These are phyloP conservation scores for Rhexocercosporidium sp. DNA, from an alignment of 2,329 filamentous ascomycete species.

Conservation along the genomic window DNA sequence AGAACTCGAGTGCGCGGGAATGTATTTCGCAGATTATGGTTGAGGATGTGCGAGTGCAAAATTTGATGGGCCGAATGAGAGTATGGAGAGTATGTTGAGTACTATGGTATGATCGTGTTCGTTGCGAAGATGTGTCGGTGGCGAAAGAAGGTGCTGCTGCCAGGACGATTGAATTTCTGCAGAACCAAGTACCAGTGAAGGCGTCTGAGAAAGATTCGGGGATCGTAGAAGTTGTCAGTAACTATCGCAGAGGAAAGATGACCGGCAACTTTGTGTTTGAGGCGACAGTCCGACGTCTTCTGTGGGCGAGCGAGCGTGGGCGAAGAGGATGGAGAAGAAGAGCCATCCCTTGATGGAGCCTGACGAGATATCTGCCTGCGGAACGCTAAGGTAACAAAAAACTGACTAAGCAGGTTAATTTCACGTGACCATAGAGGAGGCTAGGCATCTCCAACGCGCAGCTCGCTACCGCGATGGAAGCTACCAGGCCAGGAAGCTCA, in stretches of 20 bases:
- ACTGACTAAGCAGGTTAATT: not conserved
- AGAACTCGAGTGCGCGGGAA: constrained; percentile 5
- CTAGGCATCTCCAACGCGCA: constrained; percentile 7
- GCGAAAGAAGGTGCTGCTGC: constrained; percentile 34
- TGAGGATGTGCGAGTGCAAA: not conserved
- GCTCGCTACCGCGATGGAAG: constrained; percentile 19
- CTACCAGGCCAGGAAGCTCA: constrained; percentile 18
- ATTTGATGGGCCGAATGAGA: not conserved
- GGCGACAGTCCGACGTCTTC: constrained; percentile 42
- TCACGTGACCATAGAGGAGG: constrained; percentile 11
- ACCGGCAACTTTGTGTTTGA: constrained; percentile 44
- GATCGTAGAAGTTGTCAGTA: constrained; percentile 43
- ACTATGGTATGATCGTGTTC: not conserved
- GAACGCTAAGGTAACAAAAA: not conserved
- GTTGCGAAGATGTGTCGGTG: constrained; percentile 18
- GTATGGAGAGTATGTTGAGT: not conserved
- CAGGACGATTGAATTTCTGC: constrained; percentile 43
- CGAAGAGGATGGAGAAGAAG: constrained; percentile 33
- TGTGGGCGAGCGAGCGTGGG: constrained; percentile 39
- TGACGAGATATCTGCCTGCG: not conserved
- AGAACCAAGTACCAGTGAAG: constrained; percentile 61
- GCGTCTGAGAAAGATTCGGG: constrained; percentile 55
- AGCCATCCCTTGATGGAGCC: constrained; percentile 8
- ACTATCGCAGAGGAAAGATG: constrained; percentile 43
- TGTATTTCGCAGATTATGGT: not conserved